Conservation (phyloP, 164 flowering plant species). For the Tetrastigma voinierianum region DNA sequence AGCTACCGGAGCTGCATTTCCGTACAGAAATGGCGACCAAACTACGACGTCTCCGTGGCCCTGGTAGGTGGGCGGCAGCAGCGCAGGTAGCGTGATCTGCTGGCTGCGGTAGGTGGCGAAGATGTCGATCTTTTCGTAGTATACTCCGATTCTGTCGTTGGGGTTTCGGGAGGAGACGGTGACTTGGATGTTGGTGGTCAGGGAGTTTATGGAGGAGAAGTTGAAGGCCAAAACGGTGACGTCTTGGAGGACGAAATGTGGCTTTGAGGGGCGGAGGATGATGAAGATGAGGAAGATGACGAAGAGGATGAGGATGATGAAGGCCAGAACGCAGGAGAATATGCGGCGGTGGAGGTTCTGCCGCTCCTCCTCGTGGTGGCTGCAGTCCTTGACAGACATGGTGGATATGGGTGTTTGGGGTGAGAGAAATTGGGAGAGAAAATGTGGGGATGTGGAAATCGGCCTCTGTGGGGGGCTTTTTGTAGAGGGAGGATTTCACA, state of each 20-base stretch:
- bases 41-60: conserved; percentile 23
- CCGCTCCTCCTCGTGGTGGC: conserved; percentile 17
- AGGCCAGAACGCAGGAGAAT: not conserved
- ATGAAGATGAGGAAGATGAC: conserved; percentile 25
- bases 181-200: conserved; percentile 28
- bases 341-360: not conserved
- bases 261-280: conserved; percentile 26
- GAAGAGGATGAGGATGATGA: conserved; percentile 10
- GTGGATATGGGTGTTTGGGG: no score
- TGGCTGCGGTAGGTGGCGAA: conserved; percentile 33
- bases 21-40: conserved; percentile 38
- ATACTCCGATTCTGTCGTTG: conserved; percentile 27
- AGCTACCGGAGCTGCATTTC: conserved; percentile 27
- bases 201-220: conserved; percentile 16
- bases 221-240: conserved; percentile 31
- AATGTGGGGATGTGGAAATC: no score
- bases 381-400: conserved; percentile 25
- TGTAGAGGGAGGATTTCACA: no score
- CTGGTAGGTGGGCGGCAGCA: conserved; percentile 26
- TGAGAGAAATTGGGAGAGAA: no score
- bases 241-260: conserved; percentile 36
- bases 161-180: conserved; percentile 33
- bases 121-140: conserved; percentile 22
- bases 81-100: conserved; percentile 25
- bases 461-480: no score